These are phyloP conservation scores for Backusella westeae DNA, from an alignment of 192 early-diverging fungal genomes.

Conservation along the genomic window DNA sequence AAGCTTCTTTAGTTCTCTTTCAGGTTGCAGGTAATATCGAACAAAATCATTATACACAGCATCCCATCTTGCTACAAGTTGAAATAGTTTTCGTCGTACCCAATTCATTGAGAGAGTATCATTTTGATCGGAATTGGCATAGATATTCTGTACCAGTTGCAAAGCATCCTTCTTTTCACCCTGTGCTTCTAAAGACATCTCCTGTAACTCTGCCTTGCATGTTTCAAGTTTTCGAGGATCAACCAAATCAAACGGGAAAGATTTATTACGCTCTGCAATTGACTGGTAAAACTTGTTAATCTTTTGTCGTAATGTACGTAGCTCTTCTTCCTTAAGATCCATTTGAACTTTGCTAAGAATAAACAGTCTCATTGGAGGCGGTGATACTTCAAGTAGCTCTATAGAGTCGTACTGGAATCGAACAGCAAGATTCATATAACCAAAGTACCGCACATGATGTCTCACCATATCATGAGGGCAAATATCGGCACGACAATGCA, in stretches of 20 bases:
- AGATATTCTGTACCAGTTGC: constrained; percentile 82
- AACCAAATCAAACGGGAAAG: constrained; percentile 78
- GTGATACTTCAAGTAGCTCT: constrained; percentile 65
- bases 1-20: constrained; percentile 68
- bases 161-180: constrained; percentile 80
- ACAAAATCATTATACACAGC: constrained; percentile 78
- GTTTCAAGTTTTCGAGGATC: constrained; percentile 64
- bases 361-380: constrained; percentile 67
- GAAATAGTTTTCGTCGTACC: constrained; percentile 73
- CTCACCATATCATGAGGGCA: constrained; percentile 84
- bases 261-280: constrained; percentile 74
- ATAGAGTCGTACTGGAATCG: constrained; percentile 77
- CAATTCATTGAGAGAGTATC: constrained; percentile 83
- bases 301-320: constrained; percentile 60
- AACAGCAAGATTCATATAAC: constrained; percentile 71
- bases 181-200: constrained; percentile 66
- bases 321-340: constrained; percentile 74
- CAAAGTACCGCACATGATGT: constrained; percentile 86
- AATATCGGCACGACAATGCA: constrained; percentile 62
- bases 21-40: constrained; percentile 77
- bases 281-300: constrained; percentile 89
- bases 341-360: constrained; percentile 59
- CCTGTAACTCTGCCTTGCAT: constrained; percentile 68
- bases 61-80: constrained; percentile 84
- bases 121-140: constrained; percentile 68